These are phyloP conservation scores for Elymus sibiricus DNA, from an alignment of 176 grass and related monocot species.

Conservation along the genomic window DNA sequence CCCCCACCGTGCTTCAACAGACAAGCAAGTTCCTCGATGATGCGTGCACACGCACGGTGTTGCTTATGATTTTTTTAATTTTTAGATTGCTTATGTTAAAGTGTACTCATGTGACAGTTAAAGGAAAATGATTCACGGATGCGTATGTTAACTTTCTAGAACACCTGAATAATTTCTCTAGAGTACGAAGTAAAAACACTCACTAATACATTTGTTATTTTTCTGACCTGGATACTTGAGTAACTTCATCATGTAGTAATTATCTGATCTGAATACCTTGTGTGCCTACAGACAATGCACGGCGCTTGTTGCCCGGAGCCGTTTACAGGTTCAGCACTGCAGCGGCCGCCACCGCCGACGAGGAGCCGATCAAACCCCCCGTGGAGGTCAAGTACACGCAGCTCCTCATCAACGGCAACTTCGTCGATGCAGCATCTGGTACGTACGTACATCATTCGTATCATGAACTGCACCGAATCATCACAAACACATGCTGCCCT, in stretches of 20 bases:
- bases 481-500: not conserved
- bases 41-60: not conserved
- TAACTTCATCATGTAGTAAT: no score
- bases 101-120: not conserved
- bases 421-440: constrained; percentile 91
- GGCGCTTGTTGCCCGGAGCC: constrained; percentile 27
- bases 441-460: not conserved
- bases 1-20: not conserved
- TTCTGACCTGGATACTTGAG: no score
- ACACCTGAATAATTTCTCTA: not conserved
- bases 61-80: no score
- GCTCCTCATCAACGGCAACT: constrained; percentile 85
- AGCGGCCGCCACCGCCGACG: constrained; percentile 18
- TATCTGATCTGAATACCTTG: no score
- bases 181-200: no score
- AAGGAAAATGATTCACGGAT: no score
- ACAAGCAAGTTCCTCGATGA: not conserved
- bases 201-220: no score
- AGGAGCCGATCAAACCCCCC: constrained; percentile 58
- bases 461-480: not conserved
- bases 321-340: constrained; percentile 50
- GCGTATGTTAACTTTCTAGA: not conserved
- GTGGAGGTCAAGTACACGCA: constrained; percentile 79
- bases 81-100: not conserved
- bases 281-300: not conserved